These are phyloP conservation scores for Solanum clarkiae DNA, from an alignment of 257 asterid genomes.

Conservation along the genomic window DNA sequence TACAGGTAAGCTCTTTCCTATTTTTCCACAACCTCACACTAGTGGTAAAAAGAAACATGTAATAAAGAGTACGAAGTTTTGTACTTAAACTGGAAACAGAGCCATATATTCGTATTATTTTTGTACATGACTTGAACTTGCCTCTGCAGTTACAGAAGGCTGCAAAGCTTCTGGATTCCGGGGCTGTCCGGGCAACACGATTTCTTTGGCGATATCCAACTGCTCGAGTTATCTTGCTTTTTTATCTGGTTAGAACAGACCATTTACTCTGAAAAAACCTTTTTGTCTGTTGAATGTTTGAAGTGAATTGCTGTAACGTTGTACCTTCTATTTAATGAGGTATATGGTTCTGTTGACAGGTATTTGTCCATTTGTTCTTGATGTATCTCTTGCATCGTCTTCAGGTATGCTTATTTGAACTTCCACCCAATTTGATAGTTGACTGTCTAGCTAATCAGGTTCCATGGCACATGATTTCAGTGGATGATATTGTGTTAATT, in stretches of 20 bases:
- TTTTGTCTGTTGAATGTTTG: background rate
- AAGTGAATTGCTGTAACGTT: background rate
- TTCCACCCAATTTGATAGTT: conserved; percentile 2
- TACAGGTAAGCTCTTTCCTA: conserved; percentile 46
- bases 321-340: background rate
- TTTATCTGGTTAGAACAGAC: conserved; percentile 70
- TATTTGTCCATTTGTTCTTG: conserved; percentile 96
- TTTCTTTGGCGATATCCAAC: conserved; percentile 97
- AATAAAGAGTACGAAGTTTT: background rate
- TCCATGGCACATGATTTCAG: background rate
- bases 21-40: conserved; percentile 1
- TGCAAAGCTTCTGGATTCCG: conserved; percentile 79
- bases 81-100: background rate
- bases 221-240: conserved; percentile 81
- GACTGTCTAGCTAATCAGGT: background rate
- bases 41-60: background rate
- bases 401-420: conserved; percentile 50
- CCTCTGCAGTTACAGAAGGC: conserved; percentile 86
- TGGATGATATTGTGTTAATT: background rate
- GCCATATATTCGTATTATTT: background rate
- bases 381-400: conserved; percentile 98
- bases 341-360: conserved; percentile 39
- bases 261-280: background rate
- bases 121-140: conserved; percentile 1
- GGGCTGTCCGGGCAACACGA: conserved; percentile 95